Base-by-base conservation (phyloP, 208 protist species). In the Novymonas esmeraldas region DNA sequence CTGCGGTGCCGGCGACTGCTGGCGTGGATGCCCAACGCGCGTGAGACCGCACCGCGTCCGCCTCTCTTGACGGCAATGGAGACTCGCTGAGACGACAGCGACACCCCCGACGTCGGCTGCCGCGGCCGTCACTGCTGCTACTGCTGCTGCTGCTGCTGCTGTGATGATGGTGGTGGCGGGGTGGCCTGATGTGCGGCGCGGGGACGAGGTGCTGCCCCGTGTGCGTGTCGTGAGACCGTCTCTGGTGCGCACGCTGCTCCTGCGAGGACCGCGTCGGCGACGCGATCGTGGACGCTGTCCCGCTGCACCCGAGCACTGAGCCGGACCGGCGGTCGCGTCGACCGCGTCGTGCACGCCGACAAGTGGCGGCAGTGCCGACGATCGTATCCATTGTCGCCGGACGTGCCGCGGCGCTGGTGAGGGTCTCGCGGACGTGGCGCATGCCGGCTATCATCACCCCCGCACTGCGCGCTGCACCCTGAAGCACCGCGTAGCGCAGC, bases 371-470 rank as follows among this genome's bases (percentile, higher is more conserved):
- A 11, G 20, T 28, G 34, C n/a, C 34, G 20, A 13, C 11, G n/a
- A 9, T 11, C 39, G 34, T n/a, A 28, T 31, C 18, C 11, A 9
- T n/a, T 24, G 9, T 59, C 33, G 33, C 18, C 36, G n/a, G n/a
- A n/a, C n/a, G n/a, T n/a, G n/a, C 34, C 31, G 41, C 50, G 7
- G 36, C 31, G 5, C 56, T 46, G 6, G 54, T 44, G 3, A 74
- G 60, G 22, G 54, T 34, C 0, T 61, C 46, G 11, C 56, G 52
- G 26, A 74, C 60, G 34, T 56, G 68, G 6, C 68, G 68, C 59
- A 74, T 74, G 28, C 68, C 68, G n/a, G 41, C 28, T n/a, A 66
- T 59, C 7, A 62, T 74, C 34, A 56, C 36, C 5, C 46, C 68
- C 13, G 50, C 68, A n/a, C 68, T 74, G 26, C 29, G 59, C 31